Conservation (phyloP, 2,329 filamentous ascomycete species). For the Exophiala sp. region DNA sequence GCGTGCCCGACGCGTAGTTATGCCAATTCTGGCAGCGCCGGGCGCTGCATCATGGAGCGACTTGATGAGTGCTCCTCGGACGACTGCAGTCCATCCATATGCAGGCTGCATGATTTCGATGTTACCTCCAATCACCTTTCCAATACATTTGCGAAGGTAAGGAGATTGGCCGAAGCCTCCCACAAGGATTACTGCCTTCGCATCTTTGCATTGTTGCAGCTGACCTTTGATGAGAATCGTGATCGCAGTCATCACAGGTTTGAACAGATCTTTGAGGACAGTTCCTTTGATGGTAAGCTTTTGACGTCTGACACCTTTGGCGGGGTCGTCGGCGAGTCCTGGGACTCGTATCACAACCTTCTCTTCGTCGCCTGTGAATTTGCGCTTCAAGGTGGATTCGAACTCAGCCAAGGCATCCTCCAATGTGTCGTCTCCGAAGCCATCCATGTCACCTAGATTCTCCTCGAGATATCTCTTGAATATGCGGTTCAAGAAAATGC, state of each 20-base stretch:
- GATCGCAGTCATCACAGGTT: conserved; percentile 26
- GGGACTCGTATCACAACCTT: conserved; percentile 29
- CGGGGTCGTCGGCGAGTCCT: conserved; percentile 24
- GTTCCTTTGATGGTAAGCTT: conserved; percentile 23
- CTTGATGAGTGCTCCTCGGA: conserved; percentile 26
- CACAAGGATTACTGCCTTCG: conserved; percentile 41
- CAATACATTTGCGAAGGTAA: conserved; percentile 28
- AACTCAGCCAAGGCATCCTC: conserved; percentile 30
- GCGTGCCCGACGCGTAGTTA: conserved; percentile 28
- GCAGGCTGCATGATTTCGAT: conserved; percentile 28
- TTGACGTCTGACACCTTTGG: conserved; percentile 25
- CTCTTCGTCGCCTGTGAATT: conserved; percentile 26
- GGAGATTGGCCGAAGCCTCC: conserved; percentile 32
- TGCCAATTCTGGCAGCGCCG: conserved; percentile 1
- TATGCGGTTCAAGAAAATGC: conserved; percentile 31
- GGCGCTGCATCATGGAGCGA: conserved; percentile 16
- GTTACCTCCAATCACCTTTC: conserved; percentile 6
- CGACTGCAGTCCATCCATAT: conserved; percentile 32
- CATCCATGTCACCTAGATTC: conserved; percentile 15
- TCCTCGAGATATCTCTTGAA: conserved; percentile 29
- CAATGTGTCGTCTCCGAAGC: conserved; percentile 30
- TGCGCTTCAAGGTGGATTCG: conserved; percentile 29
- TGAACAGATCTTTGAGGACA: conserved; percentile 27
- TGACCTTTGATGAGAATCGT: conserved; percentile 27
- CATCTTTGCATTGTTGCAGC: conserved; percentile 57